Evolutionary conservation across 441 rosid genomes (phyloP).

Genomic region (Pelargonium fulgidum): DNA sequence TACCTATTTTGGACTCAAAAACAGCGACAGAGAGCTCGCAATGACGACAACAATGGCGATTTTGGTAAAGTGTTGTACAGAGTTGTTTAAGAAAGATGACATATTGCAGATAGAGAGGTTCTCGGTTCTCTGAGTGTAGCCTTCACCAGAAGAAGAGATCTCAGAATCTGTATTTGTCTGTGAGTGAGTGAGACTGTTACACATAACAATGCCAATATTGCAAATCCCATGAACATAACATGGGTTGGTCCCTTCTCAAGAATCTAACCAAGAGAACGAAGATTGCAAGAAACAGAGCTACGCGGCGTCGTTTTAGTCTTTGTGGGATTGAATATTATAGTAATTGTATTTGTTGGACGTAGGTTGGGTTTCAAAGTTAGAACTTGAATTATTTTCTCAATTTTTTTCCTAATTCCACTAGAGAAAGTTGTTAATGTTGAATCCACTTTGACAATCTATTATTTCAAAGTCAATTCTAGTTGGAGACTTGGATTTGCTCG

Average conservation of each 20-base stretch:
- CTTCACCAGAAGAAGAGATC: slow-evolving; percentile 6
- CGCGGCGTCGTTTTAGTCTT: slow-evolving; percentile 4
- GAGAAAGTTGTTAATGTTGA: too few species aligned
- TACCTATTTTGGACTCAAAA: neutral
- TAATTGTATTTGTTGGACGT: neutral
- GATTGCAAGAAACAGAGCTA: neutral
- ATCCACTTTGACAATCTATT: too few species aligned
- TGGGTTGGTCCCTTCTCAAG: neutral
- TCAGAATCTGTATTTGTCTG: neutral
- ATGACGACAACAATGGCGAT: neutral
- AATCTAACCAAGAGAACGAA: neutral
- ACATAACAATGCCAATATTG: neutral
- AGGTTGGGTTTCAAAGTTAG: neutral
- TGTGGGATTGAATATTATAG: neutral
- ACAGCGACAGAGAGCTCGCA: slow-evolving; percentile 2
- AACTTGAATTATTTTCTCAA: neutral
- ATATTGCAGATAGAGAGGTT: neutral
- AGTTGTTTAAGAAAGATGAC: neutral
- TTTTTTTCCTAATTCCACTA: too few species aligned
- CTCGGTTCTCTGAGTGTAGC: neutral
- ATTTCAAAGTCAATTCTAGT: too few species aligned
- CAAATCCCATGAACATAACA: slow-evolving; percentile 3
- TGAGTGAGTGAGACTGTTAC: neutral
- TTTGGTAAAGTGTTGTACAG: neutral
- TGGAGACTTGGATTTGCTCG: too few species aligned